Conservation (phyloP, 1,284 basidiomycete species). For the Ceratobasidium sp. region DNA sequence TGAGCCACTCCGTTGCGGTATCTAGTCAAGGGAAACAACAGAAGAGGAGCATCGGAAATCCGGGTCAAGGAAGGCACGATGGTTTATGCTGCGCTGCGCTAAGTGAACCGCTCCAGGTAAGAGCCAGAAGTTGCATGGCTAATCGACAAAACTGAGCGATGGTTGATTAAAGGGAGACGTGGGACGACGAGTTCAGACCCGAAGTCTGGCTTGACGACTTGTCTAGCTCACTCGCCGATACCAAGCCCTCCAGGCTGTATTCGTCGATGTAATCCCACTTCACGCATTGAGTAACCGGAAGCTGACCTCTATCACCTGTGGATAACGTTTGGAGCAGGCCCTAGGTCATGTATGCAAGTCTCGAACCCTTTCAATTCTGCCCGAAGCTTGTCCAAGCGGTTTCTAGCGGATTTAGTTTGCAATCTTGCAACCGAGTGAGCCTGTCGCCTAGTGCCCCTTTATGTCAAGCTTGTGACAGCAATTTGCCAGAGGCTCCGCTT, state of each 20-base stretch:
- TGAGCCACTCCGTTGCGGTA: background rate
- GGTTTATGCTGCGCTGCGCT: background rate
- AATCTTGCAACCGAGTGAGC: constrained; percentile 4
- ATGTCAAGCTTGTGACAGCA: background rate
- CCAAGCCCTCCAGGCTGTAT: background rate
- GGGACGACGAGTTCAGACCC: constrained; percentile 4
- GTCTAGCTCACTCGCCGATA: background rate
- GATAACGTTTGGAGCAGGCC: constrained; percentile 6
- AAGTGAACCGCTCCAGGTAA: constrained; percentile 17
- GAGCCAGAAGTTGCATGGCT: no score
- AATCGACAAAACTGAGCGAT: no score
- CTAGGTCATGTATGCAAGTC: background rate
- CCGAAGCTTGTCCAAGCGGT: no score
- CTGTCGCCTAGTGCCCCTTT: background rate
- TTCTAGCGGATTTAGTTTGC: constrained; percentile 13
- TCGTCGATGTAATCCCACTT: background rate
- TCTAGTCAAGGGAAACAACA: background rate
- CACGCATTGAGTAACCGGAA: no score
- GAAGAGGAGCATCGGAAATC: background rate
- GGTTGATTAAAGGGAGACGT: constrained; percentile 10
- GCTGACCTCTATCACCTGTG: background rate
- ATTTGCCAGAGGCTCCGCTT: background rate
- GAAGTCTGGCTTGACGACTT: background rate
- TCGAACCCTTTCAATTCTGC: no score
- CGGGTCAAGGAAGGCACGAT: constrained; percentile 3